Percentiles rank a stretch among this genome's conserved stretches.
These are phyloP conservation scores for Nakazawaea laoshanensis DNA, from an alignment of 805 yeast species.

Conservation along the genomic window DNA sequence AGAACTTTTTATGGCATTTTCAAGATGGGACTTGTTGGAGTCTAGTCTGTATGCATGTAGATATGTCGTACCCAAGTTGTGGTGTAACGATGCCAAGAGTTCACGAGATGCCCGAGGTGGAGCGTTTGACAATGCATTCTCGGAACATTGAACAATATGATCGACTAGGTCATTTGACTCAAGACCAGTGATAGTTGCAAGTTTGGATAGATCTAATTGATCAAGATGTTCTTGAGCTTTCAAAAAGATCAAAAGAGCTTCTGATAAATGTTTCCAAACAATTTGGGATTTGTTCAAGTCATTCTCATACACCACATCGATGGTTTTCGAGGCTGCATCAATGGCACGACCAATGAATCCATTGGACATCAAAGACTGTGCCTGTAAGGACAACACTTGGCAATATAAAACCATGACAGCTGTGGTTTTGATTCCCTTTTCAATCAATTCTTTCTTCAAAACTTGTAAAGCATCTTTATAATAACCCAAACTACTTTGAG, in stretches of 20 bases:
- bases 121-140: constrained; percentile 31
- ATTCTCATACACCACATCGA: constrained; percentile 21
- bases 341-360: constrained; percentile 69
- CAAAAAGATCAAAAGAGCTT: constrained; percentile 45
- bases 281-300: constrained; percentile 29
- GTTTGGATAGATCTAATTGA: constrained; percentile 37
- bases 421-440: constrained; percentile 35
- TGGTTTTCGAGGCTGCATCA: constrained; percentile 29
- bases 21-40: constrained; percentile 18
- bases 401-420: constrained; percentile 15
- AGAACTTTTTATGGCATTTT: constrained; percentile 45
- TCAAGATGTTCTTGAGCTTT: constrained; percentile 44
- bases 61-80: constrained; percentile 66
- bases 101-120: constrained; percentile 33
- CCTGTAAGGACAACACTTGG: constrained; percentile 47
- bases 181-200: constrained; percentile 14
- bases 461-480: constrained; percentile 50
- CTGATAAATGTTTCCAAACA: constrained; percentile 62
- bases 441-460: constrained; percentile 31
- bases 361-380: constrained; percentile 39
- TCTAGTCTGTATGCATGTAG: constrained; percentile 32
- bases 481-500: constrained; percentile 55
- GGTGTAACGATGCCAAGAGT: constrained; percentile 45
- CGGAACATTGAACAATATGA: constrained; percentile 34
- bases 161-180: background rate